phyloP scores from a whole-genome alignment of 208 protist genomes.

The Leishmania turanica region DNA sequence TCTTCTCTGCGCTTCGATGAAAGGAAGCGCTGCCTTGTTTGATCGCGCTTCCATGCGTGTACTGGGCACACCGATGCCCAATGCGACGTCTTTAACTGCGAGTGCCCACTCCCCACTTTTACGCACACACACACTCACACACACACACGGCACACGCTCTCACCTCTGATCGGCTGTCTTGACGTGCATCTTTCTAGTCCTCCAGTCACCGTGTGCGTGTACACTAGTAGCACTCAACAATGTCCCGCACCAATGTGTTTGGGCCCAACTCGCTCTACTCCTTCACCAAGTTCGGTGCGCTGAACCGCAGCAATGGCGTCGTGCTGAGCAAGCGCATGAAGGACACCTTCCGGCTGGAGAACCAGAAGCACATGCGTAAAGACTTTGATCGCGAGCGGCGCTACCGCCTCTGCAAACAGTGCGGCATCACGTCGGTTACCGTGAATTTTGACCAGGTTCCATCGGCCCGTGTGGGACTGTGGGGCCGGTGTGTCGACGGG shows the following conservation, averaged over 20 bases:
- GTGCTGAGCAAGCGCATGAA: conserved; percentile 73
- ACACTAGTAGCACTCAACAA: conserved; percentile 10
- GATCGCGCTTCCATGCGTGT: not conserved
- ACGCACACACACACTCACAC: not conserved
- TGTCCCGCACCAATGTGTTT: conserved; percentile 84
- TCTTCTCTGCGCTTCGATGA: not conserved
- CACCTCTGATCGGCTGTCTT: not conserved
- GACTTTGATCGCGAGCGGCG: conserved; percentile 67
- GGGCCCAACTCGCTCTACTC: conserved; percentile 82
- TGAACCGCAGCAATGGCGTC: conserved; percentile 50
- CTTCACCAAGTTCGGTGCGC: conserved; percentile 84
- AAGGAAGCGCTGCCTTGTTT: not conserved
- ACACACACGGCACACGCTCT: not conserved
- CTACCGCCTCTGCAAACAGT: conserved; percentile 85
- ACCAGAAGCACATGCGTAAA: conserved; percentile 80
- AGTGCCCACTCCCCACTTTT: not conserved
- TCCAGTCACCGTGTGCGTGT: not conserved
- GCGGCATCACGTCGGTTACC: conserved; percentile 86
- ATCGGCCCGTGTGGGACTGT: conserved; percentile 81
- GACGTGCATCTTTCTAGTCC: not conserved
- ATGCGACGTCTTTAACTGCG: not conserved
- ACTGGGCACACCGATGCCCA: not conserved
- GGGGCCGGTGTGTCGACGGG: conserved; percentile 80
- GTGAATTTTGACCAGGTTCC: conserved; percentile 88
- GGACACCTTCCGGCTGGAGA: conserved; percentile 81